Evolutionary conservation across 2,329 filamentous ascomycete species (phyloP).

Genomic region (Aspergillus fumigatiaffinis): DNA sequence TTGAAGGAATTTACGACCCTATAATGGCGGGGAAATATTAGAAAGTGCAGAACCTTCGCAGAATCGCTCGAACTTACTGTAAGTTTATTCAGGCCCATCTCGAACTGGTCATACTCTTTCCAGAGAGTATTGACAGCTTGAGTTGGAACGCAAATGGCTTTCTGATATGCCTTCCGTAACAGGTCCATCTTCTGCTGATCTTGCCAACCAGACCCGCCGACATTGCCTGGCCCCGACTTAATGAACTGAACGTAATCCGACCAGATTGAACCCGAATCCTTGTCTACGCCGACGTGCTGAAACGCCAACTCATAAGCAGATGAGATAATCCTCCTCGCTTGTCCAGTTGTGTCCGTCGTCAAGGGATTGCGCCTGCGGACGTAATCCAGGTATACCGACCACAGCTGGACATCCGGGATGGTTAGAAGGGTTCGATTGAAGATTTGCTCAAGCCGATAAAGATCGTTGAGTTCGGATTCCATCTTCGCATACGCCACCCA

Average conservation of each 20-base stretch:
- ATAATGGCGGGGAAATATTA: constrained; percentile 7
- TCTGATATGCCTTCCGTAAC: constrained; percentile 86
- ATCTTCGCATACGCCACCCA: constrained; percentile 88
- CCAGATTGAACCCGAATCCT: constrained; percentile 87
- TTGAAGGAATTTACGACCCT: constrained; percentile 92
- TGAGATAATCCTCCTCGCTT: constrained; percentile 73
- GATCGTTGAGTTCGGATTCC: constrained; percentile 83
- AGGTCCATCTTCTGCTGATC: constrained; percentile 98
- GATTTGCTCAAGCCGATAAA: constrained; percentile 73
- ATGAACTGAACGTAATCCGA: constrained; percentile 93
- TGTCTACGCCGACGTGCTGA: constrained; percentile 83
- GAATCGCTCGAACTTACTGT: constrained; percentile 54
- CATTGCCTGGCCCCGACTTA: constrained; percentile 77
- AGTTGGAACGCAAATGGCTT: constrained; percentile 82
- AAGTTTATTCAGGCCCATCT: constrained; percentile 88
- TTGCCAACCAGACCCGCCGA: constrained; percentile 87
- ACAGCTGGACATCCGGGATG: constrained; percentile 79
- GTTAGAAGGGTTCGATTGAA: constrained; percentile 75
- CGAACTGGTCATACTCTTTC: constrained; percentile 98
- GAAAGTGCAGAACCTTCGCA: not conserved
- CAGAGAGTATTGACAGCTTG: constrained; percentile 77
- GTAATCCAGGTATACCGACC: constrained; percentile 92
- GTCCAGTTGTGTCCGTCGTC: constrained; percentile 69
- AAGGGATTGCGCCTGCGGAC: constrained; percentile 88
- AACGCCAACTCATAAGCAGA: constrained; percentile 92